Evolutionary conservation across 106 monocot species (phyloP), one percentile per base, ranked within the genome.

Genomic region (Chionographis japonica): DNA sequence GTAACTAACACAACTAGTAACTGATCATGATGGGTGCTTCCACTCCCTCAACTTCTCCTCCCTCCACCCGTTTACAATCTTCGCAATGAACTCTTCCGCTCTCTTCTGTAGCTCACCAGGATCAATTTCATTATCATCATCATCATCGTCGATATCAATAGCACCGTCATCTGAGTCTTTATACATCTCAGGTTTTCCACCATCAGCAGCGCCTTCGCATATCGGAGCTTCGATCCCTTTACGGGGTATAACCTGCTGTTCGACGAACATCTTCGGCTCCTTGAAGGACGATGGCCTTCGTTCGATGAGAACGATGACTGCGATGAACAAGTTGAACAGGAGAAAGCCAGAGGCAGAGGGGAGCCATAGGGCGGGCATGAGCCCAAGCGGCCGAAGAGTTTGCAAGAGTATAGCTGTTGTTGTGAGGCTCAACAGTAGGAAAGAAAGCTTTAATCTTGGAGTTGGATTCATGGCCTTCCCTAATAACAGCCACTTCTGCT

Each of bases 81-180:
- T 67, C 1, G 67, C 67, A 2, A 67, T 67, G 38, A 67, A 67
- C 53, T 67, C 67, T 15, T 67, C 67, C 4, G 67, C 67, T 67
- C 53, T 53, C 54, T 6, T 67, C 54, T 38, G 27, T 12, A 67
- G 16, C 39, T 67, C 53, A 16, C 4, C 52, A n/a, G 13, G 8
- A 53, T 37, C 51, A 13, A 37, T 53, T 37, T 36, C 35, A 12
- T 15, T 12, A 15, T 37, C 58, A 58, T 58, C 58, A 58, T 2
- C n/a, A 58, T 20, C 19, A 4, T 62, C n/a, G 40, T 62, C 63
- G 7, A 17, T 20, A 18, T 42, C 42, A 0, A 19, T 8, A 2
- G 49, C 2, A 12, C 18, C 42, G 18, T 49, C 63, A 19, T 2
- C 40, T 8, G 4, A 8, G 17, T 62, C 42, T 4, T 49, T 49